phyloP scores from a whole-genome alignment of 2,329 filamentous ascomycete genomes.

The Colletotrichum sp. region DNA sequence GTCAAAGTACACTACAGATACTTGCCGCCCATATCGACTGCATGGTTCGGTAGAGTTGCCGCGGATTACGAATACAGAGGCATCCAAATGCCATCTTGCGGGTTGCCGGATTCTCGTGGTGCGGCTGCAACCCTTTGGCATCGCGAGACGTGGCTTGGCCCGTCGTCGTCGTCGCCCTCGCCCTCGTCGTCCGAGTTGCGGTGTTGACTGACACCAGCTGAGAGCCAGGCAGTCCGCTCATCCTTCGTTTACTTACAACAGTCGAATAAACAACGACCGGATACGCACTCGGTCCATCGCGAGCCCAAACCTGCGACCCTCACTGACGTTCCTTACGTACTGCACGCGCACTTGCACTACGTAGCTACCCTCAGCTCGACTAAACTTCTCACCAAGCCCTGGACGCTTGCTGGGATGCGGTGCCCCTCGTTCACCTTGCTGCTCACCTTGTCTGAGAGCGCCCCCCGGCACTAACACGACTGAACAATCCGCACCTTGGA shows the following conservation, averaged over 20 bases:
- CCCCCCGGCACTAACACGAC: background rate
- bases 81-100: background rate
- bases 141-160: background rate
- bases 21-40: background rate
- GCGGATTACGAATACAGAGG: background rate
- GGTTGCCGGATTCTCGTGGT: background rate
- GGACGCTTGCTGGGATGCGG: background rate
- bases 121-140: background rate
- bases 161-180: background rate
- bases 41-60: background rate
- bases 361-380: background rate
- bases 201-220: background rate
- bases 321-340: background rate
- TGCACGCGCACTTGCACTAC: background rate
- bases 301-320: background rate
- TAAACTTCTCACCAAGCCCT: background rate
- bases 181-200: background rate
- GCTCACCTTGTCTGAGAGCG: background rate
- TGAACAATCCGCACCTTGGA: background rate
- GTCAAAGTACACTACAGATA: background rate
- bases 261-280: background rate
- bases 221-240: background rate
- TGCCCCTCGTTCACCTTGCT: background rate
- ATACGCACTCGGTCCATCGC: background rate
- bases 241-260: background rate